These are phyloP conservation scores for Pichia insulana DNA, from an alignment of 805 yeast genomes.

Conservation along the genomic window DNA sequence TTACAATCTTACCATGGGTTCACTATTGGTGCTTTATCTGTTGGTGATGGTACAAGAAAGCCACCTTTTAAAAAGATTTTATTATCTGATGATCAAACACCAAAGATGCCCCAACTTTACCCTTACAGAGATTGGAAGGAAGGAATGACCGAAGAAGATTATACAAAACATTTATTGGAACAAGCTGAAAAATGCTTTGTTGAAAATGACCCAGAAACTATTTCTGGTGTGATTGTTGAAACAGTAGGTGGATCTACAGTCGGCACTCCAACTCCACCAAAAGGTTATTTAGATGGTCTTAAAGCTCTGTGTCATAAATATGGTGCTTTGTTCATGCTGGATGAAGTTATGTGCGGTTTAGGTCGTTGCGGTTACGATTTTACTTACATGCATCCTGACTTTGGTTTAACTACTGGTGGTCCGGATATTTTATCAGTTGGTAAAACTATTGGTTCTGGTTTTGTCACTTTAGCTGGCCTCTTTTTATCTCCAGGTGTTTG, in stretches of 20 bases:
- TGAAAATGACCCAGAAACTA: constrained; percentile 35
- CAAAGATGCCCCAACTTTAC: constrained; percentile 26
- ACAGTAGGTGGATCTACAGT: constrained; percentile 40
- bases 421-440: constrained; percentile 44
- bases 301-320: constrained; percentile 42
- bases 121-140: constrained; percentile 26
- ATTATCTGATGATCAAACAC: constrained; percentile 18
- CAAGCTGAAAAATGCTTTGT: constrained; percentile 34
- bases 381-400: constrained; percentile 26
- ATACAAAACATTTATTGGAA: constrained; percentile 28
- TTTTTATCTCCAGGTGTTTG: constrained; percentile 33
- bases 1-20: constrained; percentile 41
- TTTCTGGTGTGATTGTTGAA: constrained; percentile 36
- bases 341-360: constrained; percentile 52
- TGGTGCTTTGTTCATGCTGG: constrained; percentile 40
- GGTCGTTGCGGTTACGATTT: constrained; percentile 44
- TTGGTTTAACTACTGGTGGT: constrained; percentile 29
- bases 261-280: constrained; percentile 37
- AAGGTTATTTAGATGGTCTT: constrained; percentile 39
- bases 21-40: constrained; percentile 37
- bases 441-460: constrained; percentile 43
- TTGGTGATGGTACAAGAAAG: constrained; percentile 31
- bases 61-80: constrained; percentile 26
- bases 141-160: constrained; percentile 31
- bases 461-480: constrained; percentile 40